phyloP scores from a whole-genome alignment of 2,329 filamentous ascomycete genomes.

The Onygenales sp. region DNA sequence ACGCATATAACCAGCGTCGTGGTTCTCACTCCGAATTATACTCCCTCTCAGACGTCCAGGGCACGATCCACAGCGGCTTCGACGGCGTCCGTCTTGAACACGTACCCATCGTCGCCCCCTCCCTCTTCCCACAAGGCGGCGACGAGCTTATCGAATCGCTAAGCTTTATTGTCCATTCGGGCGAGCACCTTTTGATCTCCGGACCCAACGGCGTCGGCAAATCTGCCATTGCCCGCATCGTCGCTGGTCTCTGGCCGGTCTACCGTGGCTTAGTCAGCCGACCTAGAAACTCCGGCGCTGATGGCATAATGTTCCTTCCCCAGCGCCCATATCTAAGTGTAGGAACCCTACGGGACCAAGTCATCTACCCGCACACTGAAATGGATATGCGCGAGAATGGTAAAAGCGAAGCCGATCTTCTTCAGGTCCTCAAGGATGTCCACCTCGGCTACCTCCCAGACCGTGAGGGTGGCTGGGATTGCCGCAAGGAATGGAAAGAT shows the following conservation, averaged over 20 bases:
- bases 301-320: slow-evolving; percentile 97
- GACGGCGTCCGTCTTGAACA: slow-evolving; percentile 89
- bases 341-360: slow-evolving; percentile 88
- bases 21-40: slow-evolving; percentile 68
- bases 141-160: slow-evolving; percentile 85
- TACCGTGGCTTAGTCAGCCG: slow-evolving; percentile 88
- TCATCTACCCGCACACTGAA: slow-evolving; percentile 94
- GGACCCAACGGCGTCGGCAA: slow-evolving; percentile 94
- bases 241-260: slow-evolving; percentile 90
- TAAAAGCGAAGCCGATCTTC: slow-evolving; percentile 67
- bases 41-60: slow-evolving; percentile 83
- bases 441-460: slow-evolving; percentile 80
- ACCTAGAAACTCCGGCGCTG: slow-evolving; percentile 67
- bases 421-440: slow-evolving; percentile 69
- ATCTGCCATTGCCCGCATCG: slow-evolving; percentile 73
- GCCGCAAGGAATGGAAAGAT: slow-evolving; percentile 96
- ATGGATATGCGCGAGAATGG: slow-evolving; percentile 82
- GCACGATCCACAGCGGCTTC: slow-evolving; percentile 88
- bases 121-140: slow-evolving; percentile 78
- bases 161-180: slow-evolving; percentile 78
- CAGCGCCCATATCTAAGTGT: slow-evolving; percentile 88
- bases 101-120: slow-evolving; percentile 83
- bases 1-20: slow-evolving; percentile 66
- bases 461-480: slow-evolving; percentile 93
- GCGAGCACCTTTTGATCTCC: slow-evolving; percentile 89